Base-by-base conservation (phyloP, 2,329 filamentous ascomycete species). In the Furcasterigmium furcatum region DNA sequence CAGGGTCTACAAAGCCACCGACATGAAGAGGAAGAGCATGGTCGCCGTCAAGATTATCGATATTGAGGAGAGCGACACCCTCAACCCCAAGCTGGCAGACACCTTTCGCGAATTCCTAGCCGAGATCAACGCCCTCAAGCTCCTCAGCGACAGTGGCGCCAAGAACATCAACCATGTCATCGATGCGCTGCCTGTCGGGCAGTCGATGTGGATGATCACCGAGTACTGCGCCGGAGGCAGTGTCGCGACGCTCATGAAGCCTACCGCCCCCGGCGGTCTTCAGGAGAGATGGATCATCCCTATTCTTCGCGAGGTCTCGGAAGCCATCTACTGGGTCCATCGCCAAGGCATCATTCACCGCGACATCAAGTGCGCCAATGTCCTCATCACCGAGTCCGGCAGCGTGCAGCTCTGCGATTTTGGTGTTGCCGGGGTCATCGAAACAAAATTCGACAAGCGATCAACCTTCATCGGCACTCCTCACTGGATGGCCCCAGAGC, bases 151-250 rank as follows among this genome's bases (percentile, higher is more conserved):
- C 53, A 86, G 78, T 53, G 85, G 83, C 40, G 88, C 88, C 16
- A 79, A 80, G 54, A 92, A 92, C 59, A 84, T 95, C 67, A 94
- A 92, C 61, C 79, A 84, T 55, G 85, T 92, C 43, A 84, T 91
- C 55, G 88, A 91, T 53, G 87, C 87, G 5, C 75, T 91, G 18
- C 82, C 87, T 9, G 82, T 92, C 30, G 86, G 87, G 35, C 84
- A 87, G 55, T 81, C 88, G 49, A 84, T 95, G 70, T 95, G 89
- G 89, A 88, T 94, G 71, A 82, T 94, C 46, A 91, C 87, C 48
- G 88, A 94, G 66, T 91, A 91, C 63, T 91, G 88, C 56, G 87
- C 86, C 6, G 89, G 89, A 50, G 89, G 89, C 41, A 94, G 88
- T 62, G 85, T 95, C 62, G 85, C 79, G 53, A 91, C 77, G 50